phyloP scores from a whole-genome alignment of 495 filamentous ascomycete species.

The Penicillium antarcticum region DNA sequence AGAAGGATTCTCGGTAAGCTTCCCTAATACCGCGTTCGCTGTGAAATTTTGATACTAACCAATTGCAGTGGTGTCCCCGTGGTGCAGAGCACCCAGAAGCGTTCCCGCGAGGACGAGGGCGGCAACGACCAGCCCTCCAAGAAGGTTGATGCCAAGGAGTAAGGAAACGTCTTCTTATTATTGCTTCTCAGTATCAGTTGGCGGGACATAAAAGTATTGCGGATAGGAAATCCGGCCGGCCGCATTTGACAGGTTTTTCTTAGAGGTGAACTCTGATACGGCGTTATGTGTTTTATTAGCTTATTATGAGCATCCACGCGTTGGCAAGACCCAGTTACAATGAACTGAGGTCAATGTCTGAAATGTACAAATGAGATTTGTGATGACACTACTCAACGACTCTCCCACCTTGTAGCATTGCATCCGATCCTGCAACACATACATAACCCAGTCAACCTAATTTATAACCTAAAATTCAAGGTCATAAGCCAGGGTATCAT shows the following conservation, averaged over 20 bases:
- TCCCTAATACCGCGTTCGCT: background rate
- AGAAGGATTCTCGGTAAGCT: conserved; percentile 48
- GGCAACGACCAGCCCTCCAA: conserved; percentile 41
- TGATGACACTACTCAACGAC: background rate
- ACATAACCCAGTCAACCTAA: background rate
- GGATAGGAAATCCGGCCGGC: conserved; percentile 16
- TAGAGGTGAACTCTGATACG: conserved; percentile 16
- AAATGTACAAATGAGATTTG: conserved; percentile 8
- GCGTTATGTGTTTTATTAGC: conserved; percentile 22
- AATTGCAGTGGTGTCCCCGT: conserved; percentile 43
- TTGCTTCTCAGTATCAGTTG: conserved; percentile 15
- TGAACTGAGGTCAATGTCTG: background rate
- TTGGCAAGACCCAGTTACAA: conserved; percentile 2
- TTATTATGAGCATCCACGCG: conserved; percentile 13
- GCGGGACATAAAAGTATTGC: conserved; percentile 24
- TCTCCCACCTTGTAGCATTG: background rate
- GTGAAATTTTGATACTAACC: conserved; percentile 1
- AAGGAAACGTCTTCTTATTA: conserved; percentile 15
- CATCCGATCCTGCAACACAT: background rate
- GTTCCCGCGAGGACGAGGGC: conserved; percentile 41
- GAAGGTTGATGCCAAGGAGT: conserved; percentile 50
- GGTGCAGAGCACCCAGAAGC: conserved; percentile 50
- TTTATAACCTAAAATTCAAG: conserved; percentile 30
- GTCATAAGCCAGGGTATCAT: conserved; percentile 46
- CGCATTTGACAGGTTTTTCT: conserved; percentile 7